A percentile compares a stretch with the other conserved stretches of the same genome.
phyloP scores from a whole-genome alignment of 495 filamentous ascomycete species.

The Hypoxylon cercidicola region DNA sequence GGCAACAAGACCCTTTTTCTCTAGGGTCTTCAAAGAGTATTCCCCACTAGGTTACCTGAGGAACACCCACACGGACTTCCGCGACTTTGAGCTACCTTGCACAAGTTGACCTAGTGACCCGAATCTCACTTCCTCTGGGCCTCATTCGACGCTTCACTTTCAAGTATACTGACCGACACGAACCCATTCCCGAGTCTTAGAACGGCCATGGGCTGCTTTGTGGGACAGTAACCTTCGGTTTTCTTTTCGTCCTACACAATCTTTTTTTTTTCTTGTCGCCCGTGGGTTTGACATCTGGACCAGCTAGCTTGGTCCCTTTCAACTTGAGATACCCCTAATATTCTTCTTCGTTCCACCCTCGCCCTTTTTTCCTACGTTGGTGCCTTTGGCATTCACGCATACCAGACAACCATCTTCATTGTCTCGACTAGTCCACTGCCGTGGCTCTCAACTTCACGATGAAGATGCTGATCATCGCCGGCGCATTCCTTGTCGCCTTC shows the following conservation, averaged over 20 bases:
- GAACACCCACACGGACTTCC: conserved; percentile 22
- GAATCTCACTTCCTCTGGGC: conserved; percentile 12
- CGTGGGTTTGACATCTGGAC: conserved; percentile 25
- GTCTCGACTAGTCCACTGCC: not conserved
- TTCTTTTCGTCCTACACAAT: conserved; percentile 23
- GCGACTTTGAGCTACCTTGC: conserved; percentile 31
- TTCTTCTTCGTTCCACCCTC: conserved; percentile 21
- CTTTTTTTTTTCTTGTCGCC: conserved; percentile 24
- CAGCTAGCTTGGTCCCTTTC: conserved; percentile 37
- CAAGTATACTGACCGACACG: conserved; percentile 7
- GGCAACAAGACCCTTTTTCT: not conserved
- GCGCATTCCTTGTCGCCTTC: conserved; percentile 17
- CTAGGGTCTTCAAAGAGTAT: not conserved
- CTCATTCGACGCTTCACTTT: conserved; percentile 4
- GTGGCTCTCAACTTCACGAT: conserved; percentile 8
- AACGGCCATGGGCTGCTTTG: conserved; percentile 25
- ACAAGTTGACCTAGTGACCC: conserved; percentile 29
- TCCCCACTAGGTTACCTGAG: conserved; percentile 12
- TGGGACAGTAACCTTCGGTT: conserved; percentile 31
- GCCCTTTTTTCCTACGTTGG: conserved; percentile 12
- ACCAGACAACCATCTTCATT: not conserved
- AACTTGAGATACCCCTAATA: conserved; percentile 36
- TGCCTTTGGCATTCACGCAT: conserved; percentile 11
- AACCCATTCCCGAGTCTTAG: conserved; percentile 16
- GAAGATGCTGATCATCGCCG: conserved; percentile 20